These are phyloP conservation scores for Stagonosporopsis cucurbitacearum DNA, from an alignment of 2,329 filamentous ascomycete genomes.

Conservation along the genomic window DNA sequence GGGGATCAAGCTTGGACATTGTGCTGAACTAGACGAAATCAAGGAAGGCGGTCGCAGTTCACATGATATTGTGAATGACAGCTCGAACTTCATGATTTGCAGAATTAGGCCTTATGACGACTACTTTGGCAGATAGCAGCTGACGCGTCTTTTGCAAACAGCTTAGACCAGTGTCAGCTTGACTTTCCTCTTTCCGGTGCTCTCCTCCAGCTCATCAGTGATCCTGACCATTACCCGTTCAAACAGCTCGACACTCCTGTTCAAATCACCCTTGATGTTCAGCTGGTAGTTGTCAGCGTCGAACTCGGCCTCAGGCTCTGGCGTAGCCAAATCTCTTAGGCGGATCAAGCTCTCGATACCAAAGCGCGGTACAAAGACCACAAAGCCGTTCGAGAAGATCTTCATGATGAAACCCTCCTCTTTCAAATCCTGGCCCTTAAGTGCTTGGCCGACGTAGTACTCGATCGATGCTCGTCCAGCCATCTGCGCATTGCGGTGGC, in stretches of 20 bases:
- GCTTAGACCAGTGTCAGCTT: conserved; percentile 66
- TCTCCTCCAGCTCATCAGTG: conserved; percentile 90
- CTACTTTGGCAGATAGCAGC: neutral
- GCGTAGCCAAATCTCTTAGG: conserved; percentile 78
- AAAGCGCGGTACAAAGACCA: conserved; percentile 94
- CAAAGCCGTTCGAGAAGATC: conserved; percentile 96
- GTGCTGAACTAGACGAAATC: neutral
- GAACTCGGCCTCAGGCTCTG: conserved; percentile 78
- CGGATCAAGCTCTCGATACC: conserved; percentile 93
- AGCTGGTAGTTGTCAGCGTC: conserved; percentile 87
- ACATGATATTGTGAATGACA: neutral
- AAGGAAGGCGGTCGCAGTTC: neutral
- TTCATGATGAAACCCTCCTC: conserved; percentile 97
- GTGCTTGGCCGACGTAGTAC: conserved; percentile 96
- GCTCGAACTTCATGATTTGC: neutral
- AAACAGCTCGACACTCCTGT: conserved; percentile 78
- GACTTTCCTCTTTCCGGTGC: conserved; percentile 92
- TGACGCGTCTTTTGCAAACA: neutral
- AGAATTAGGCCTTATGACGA: neutral
- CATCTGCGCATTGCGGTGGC: conserved; percentile 96
- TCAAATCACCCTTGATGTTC: conserved; percentile 62
- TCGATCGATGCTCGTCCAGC: conserved; percentile 93
- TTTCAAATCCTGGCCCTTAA: conserved; percentile 76
- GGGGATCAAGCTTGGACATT: neutral
- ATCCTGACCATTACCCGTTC: conserved; percentile 89